These are phyloP conservation scores for Collybiopsis confluens DNA, from an alignment of 768 basidiomycete genomes.

Conservation along the genomic window DNA sequence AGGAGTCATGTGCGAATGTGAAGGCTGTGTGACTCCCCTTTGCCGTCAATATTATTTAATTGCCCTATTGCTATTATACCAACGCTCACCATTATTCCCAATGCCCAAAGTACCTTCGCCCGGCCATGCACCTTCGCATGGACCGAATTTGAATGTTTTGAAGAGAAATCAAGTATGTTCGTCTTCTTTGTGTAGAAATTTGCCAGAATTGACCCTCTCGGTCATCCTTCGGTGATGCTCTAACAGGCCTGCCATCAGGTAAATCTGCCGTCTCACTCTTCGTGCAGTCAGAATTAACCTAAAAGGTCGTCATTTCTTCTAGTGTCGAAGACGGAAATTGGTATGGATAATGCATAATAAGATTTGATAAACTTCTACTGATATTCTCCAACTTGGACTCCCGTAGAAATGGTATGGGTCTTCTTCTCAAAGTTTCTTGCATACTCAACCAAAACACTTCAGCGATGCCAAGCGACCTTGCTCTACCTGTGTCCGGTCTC, in stretches of 20 bases:
- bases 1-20: too few species aligned
- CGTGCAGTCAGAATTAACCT: neutral
- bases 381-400: conserved; percentile 12
- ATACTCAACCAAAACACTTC: conserved; percentile 4
- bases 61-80: neutral
- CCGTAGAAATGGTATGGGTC: conserved; percentile 54
- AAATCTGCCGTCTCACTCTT: conserved; percentile 13
- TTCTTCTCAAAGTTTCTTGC: neutral
- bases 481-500: conserved; percentile 72
- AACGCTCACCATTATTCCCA: conserved; percentile 8
- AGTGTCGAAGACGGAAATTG: conserved; percentile 74
- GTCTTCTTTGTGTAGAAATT: neutral
- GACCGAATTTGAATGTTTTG: conserved; percentile 41
- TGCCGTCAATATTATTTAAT: neutral
- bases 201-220: neutral
- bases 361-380: conserved; percentile 5
- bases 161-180: conserved; percentile 47
- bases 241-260: conserved; percentile 54
- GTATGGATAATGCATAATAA: conserved; percentile 38
- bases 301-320: conserved; percentile 29
- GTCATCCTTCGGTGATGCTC: conserved; percentile 6
- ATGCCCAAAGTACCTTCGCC: conserved; percentile 37
- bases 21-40: too few species aligned
- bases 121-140: conserved; percentile 22
- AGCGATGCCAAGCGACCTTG: conserved; percentile 78